Conservation (phyloP, 2,329 filamentous ascomycete species). For the Trichophyton benhamiae region DNA sequence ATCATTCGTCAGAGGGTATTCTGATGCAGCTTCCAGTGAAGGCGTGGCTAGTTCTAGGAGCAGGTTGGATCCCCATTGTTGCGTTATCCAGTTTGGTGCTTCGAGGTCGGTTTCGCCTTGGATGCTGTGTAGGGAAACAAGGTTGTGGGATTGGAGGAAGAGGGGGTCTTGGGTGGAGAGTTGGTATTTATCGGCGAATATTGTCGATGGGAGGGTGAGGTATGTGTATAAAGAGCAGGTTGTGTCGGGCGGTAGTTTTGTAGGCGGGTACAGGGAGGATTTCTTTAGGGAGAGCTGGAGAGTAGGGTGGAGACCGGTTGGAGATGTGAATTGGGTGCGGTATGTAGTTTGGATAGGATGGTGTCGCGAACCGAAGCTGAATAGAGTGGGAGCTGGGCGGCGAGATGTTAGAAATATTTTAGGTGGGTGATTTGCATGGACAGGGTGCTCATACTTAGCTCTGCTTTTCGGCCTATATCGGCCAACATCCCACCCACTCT, state of each 20-base stretch:
- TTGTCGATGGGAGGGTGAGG: slow-evolving; percentile 63
- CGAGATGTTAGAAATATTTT: background rate
- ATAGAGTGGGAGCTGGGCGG: slow-evolving; percentile 54
- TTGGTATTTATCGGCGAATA: slow-evolving; percentile 85
- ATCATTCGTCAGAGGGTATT: slow-evolving; percentile 9
- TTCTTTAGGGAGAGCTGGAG: slow-evolving; percentile 55
- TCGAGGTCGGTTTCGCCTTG: slow-evolving; percentile 77
- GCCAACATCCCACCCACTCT: slow-evolving; percentile 66
- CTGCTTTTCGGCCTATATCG: slow-evolving; percentile 61
- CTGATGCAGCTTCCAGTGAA: slow-evolving; percentile 10
- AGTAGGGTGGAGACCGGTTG: slow-evolving; percentile 73
- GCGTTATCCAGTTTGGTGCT: slow-evolving; percentile 68
- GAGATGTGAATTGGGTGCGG: slow-evolving; percentile 50
- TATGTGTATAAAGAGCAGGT: slow-evolving; percentile 65
- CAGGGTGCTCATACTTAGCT: slow-evolving; percentile 41
- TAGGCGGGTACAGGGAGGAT: slow-evolving; percentile 35
- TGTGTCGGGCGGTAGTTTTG: slow-evolving; percentile 31
- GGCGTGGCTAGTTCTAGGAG: slow-evolving; percentile 61
- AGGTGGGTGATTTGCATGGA: background rate
- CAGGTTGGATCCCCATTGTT: slow-evolving; percentile 65
- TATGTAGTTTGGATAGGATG: slow-evolving; percentile 49
- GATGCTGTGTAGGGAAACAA: slow-evolving; percentile 54
- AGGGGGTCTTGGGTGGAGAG: slow-evolving; percentile 47
- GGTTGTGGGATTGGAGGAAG: slow-evolving; percentile 69
- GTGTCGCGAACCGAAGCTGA: slow-evolving; percentile 74